A percentile compares a stretch with the other conserved stretches of the same genome.
Evolutionary conservation across 2,329 filamentous ascomycete species (phyloP).

Genomic region (Ambrosiella beaveri): DNA sequence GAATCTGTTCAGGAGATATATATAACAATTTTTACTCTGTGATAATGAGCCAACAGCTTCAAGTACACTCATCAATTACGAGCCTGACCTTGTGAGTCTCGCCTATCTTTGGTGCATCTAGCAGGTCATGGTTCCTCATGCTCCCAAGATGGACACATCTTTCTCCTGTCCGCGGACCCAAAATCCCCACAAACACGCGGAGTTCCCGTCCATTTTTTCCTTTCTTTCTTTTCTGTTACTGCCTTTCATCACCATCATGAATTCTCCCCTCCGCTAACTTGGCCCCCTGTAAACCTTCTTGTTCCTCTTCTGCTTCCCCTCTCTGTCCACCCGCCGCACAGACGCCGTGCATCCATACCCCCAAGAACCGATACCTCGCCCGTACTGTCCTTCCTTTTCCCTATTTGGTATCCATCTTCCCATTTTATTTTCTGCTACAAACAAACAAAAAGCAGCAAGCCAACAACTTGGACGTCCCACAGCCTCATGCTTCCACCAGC

Average conservation of each 20-base stretch:
- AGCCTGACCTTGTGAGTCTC: no score
- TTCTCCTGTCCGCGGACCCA: neutral
- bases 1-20: no score
- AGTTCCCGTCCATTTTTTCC: neutral
- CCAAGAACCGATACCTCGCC: neutral
- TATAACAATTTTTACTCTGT: no score
- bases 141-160: neutral
- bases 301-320: neutral
- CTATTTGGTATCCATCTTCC: no score
- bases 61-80: no score
- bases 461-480: no score
- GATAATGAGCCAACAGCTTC: no score
- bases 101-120: no score
- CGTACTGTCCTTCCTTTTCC: neutral
- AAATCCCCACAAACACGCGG: neutral
- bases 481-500: no score
- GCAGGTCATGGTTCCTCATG: neutral
- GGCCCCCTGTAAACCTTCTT: neutral
- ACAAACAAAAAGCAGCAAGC: no score
- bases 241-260: neutral
- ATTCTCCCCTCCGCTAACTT: neutral
- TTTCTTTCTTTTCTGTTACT: neutral
- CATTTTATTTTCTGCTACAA: no score
- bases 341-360: neutral
- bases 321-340: neutral